Percentiles rank a stretch among this genome's conserved stretches.
phyloP scores from a whole-genome alignment of 345 rosid genomes.

The rapeseed (Brassica napus) region DNA sequence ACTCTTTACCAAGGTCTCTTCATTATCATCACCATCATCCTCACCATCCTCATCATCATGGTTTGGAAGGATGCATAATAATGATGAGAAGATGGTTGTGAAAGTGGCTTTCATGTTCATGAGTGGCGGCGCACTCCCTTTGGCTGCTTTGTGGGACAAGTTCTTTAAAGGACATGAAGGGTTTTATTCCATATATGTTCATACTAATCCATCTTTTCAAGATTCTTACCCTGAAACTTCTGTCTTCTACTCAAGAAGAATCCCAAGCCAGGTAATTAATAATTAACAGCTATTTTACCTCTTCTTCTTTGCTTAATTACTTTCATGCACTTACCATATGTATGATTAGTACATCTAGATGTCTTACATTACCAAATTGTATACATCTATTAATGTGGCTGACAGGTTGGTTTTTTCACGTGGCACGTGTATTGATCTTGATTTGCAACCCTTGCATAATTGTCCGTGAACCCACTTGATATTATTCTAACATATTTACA shows the following conservation, averaged over 20 bases:
- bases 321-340: not conserved
- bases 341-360: conserved; percentile 5
- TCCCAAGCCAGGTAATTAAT: conserved; percentile 72
- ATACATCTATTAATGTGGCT: not conserved
- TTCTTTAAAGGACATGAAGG: conserved; percentile 65
- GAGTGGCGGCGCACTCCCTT: conserved; percentile 58
- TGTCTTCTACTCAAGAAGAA: conserved; percentile 60
- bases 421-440: conserved; percentile 33
- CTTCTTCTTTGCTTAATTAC: not conserved
- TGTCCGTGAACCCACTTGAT: conserved; percentile 25
- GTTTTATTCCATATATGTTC: conserved; percentile 71
- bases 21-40: conserved; percentile 6
- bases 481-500: not conserved
- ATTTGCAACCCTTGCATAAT: conserved; percentile 18
- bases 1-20: conserved; percentile 51
- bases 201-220: conserved; percentile 60
- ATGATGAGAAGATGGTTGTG: conserved; percentile 34
- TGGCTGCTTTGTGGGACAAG: conserved; percentile 77
- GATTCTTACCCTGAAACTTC: conserved; percentile 46
- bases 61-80: conserved; percentile 24
- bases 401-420: conserved; percentile 25
- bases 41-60: conserved; percentile 24
- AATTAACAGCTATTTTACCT: not conserved
- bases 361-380: not conserved
- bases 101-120: conserved; percentile 84